Base-by-base conservation (phyloP, 495 filamentous ascomycete species). In the Geoglossum glabrum region DNA sequence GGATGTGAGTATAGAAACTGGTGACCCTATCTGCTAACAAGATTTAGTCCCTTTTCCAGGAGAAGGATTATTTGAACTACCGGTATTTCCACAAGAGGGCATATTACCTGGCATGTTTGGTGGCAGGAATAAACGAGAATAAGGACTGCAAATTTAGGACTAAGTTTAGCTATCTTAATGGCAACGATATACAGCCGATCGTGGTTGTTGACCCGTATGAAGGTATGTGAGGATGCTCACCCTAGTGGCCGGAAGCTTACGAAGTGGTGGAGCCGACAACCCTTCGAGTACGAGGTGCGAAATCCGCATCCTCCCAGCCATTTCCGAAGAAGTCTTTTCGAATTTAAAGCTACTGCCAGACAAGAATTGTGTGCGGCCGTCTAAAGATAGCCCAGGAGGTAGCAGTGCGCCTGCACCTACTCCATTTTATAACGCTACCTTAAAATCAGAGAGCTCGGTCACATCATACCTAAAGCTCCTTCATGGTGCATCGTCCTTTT, bases 21-120 rank as follows among this genome's bases (percentile, higher is more conserved):
- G 38, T 13, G 52, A 21, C n/a, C 7, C 19, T 8, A 10, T 9
- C 47, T 46, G 31, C 38, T 34, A 27, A 46, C 28, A 38, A 23
- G 28, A 31, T 13, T 34, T 50, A 64, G 47, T 70, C 77, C 2
- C 71, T 95, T 1, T 87, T 97, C 60, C 86, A 95, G 65, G 85
- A 90, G 55, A 97, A 98, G 67, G 92, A 98, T 69, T 96, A 89
- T 67, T 74, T 90, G 49, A 87, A 97, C 64, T 77, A 90, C 70
- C 78, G 92, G 60, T 98, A 90, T 68, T 96, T 97, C 64, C 83
- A 96, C 69, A 95, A 96, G 67, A 72, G 90, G 57, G 87, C 92
- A 4, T 97, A 88, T 64, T 97, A 94, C 61, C 69, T 98, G 28
- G 86, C 90, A 36, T 85, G 81, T 61, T 67, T 97, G 58, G 81